Evolutionary conservation across 352 stramenopile genomes (phyloP).

Genomic region (Aphanomyces invadans): DNA sequence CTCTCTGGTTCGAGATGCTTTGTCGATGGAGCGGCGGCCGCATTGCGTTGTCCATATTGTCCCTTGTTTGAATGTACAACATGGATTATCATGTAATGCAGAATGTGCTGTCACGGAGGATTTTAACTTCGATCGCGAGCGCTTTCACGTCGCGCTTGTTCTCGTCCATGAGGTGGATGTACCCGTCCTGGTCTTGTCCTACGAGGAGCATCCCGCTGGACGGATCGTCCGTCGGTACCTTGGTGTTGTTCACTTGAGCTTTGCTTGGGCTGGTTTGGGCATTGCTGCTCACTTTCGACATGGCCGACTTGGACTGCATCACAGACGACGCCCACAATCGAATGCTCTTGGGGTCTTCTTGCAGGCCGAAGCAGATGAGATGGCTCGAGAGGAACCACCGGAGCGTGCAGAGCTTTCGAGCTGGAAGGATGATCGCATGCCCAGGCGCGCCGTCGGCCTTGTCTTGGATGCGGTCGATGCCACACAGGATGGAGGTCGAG

Average conservation of each 20-base stretch:
- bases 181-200: constrained; percentile 14
- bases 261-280: neutral
- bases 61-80: neutral
- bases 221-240: neutral
- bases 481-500: constrained; percentile 14
- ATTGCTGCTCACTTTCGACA: neutral
- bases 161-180: constrained; percentile 10
- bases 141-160: constrained; percentile 17
- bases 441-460: neutral
- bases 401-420: constrained; percentile 14
- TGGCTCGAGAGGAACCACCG: constrained; percentile 13
- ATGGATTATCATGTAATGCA: constrained; percentile 11
- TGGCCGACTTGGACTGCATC: neutral
- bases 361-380: constrained; percentile 9
- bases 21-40: too few species aligned
- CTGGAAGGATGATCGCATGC: neutral
- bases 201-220: neutral
- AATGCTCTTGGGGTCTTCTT: neutral
- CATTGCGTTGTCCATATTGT: too few species aligned
- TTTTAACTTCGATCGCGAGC: constrained; percentile 22
- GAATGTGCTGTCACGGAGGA: constrained; percentile 15
- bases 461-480: neutral
- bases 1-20: too few species aligned
- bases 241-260: neutral
- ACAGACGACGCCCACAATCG: neutral